Base-by-base conservation (phyloP, 805 yeast species). In the Torulaspora quercuum region DNA sequence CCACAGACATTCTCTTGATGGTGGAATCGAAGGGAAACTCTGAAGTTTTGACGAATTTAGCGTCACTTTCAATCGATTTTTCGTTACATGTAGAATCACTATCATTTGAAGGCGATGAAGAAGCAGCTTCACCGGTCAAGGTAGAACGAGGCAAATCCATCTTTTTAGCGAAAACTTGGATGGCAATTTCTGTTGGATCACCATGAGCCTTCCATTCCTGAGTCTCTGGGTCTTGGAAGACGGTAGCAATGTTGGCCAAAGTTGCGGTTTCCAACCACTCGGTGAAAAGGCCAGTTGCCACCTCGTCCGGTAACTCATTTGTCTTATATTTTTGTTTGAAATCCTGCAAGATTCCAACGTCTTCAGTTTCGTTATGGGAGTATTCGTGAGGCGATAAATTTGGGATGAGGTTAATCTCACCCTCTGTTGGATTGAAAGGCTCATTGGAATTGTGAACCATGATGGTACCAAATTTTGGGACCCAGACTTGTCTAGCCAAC, bases 391-490 rank as follows among this genome's bases (percentile, higher is more conserved):
- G 63, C 79, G 64, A 86, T 77, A 25, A 73, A 78, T 50, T 77
- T 76, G 46, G 95, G 78, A 44, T 94, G 82, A 49, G 80, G 83
- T 47, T 49, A 84, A 90, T 70, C 0, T 95, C 95, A 46, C 89
- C 81, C 57, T 87, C 95, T n/a, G 90, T 83, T 24, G 98, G 95
- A 60, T 90, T 88, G 26, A 97, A 97, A 30, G 85, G 80, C 49
- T 68, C 80, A 52, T 76, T 78, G 38, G 79, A 82, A 49, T 71
- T 71, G 47, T 79, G 85, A 14, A 64, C 62, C 1, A 82, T 78
- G 44, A 67, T 76, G 42, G 75, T 75, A 24, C 88, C 77, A 54
- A 82, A 84, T 61, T 79, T 80, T 61, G 92, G 85, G 30, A 82
- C 59, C 95, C 95, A 87, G 7, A 85, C 53, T 50, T 83, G 81